Percentiles rank a stretch among this genome's conserved stretches.
Evolutionary conservation across 2,329 filamentous ascomycete species (phyloP).

Genomic region (Parasarocladium wereldwijsianum): DNA sequence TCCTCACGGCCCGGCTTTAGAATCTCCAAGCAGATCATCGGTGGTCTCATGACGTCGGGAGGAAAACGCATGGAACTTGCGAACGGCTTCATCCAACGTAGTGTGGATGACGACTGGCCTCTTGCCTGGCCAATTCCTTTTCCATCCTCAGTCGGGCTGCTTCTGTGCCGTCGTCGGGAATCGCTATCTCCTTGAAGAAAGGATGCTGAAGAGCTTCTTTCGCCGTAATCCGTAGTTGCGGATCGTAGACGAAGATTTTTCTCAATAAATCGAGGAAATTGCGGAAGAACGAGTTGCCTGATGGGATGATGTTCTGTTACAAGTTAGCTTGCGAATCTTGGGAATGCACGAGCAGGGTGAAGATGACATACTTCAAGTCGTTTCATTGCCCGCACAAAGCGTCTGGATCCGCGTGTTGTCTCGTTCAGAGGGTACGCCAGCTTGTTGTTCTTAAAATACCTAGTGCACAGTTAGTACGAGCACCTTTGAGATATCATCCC

Average conservation of each 20-base stretch:
- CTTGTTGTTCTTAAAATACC: conserved; percentile 51
- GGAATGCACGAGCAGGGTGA: no score
- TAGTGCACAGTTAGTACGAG: conserved; percentile 19
- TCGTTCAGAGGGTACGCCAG: conserved; percentile 51
- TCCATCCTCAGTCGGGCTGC: conserved; percentile 48
- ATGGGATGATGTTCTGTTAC: conserved; percentile 47
- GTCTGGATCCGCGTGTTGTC: conserved; percentile 47
- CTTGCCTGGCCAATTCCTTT: no score
- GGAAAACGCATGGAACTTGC: no score
- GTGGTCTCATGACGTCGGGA: no score
- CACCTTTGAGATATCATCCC: neutral
- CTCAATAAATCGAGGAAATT: conserved; percentile 50
- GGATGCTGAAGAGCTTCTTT: conserved; percentile 51
- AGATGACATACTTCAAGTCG: conserved; percentile 38
- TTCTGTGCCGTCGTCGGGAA: conserved; percentile 53
- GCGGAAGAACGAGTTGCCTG: conserved; percentile 41
- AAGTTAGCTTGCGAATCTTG: conserved; percentile 4
- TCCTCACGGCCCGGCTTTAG: no score
- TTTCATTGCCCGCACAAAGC: conserved; percentile 63
- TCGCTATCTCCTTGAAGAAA: conserved; percentile 51
- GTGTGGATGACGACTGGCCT: no score
- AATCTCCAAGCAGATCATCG: no score
- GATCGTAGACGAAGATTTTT: conserved; percentile 57
- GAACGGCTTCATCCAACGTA: no score
- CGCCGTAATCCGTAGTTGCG: conserved; percentile 48